Evolutionary conservation across 768 basidiomycete genomes (phyloP), one percentile per base, ranked within the genome.

Genomic region (Russula griseocarnosa): DNA sequence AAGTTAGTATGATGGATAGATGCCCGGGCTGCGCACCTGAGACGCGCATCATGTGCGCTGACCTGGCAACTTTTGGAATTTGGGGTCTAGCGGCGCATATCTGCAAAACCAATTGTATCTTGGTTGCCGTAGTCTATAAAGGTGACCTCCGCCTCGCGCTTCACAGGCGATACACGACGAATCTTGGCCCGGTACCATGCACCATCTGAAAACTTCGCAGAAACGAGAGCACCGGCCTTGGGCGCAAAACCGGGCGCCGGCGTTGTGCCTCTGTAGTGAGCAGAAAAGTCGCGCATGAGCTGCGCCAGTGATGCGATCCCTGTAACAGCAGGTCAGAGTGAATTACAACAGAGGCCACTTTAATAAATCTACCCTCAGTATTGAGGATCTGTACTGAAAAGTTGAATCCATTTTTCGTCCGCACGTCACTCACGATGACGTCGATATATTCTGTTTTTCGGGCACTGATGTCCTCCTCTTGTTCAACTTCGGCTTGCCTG

Each of bases 51-150:
- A 62, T 93, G 92, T 9, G 96, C 96, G n/a, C 74, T 98, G 95
- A 24, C 93, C 91, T 34, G 92, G 86, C 10, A 99, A 81, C 10
- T 87, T 81, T 69, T 90, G 89, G 84, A 98, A 98, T 73, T 88
- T 88, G 26, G 86, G 76, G 69, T 98, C 95, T 54, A 99, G 82
- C 3, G 95, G 26, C 97, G 84, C 65, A 97, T 86, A 67, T 87
- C 79, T n/a, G 83, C 76, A 75, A 92, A 98, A 5, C 87, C 76
- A 13, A 98, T 79, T 2, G 82, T 90, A 71, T 96, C 94, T 74
- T 94, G 90, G 74, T 99, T 98, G 36, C 96, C 96, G 71, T 96
- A 92, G 73, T 92, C 89, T 69, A 98, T 95, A 77, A 98, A 98
- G 9, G 88, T 87, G 38, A 99, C 88, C 73, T 97, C 92, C 7